phyloP scores from a whole-genome alignment of 441 rosid genomes.

The Brassica balearica region DNA sequence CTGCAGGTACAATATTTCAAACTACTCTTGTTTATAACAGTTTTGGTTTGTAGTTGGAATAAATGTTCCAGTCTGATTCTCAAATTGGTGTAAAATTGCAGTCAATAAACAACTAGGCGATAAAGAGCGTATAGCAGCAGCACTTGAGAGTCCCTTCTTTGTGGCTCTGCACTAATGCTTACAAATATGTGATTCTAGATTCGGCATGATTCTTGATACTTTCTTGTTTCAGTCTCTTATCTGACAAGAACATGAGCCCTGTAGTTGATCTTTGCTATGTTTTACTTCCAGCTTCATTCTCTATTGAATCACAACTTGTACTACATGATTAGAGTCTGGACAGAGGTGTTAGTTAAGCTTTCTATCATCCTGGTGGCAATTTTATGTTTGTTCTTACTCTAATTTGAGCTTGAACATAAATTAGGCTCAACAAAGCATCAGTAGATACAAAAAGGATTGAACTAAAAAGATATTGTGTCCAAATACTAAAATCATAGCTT shows the following conservation, averaged over 20 bases:
- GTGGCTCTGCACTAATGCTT: conserved; percentile 73
- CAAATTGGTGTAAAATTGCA: conserved; percentile 29
- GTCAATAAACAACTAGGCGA: conserved; percentile 78
- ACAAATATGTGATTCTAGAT: background rate
- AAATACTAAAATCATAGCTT: background rate
- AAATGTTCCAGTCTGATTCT: background rate
- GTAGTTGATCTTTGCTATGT: background rate
- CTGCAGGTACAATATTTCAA: background rate
- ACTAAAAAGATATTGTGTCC: background rate
- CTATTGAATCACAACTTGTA: background rate
- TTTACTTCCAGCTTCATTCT: background rate
- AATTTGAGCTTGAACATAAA: background rate
- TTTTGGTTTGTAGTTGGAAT: background rate
- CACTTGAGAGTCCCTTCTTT: conserved; percentile 75
- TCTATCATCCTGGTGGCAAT: background rate
- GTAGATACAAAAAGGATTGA: background rate
- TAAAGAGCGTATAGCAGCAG: conserved; percentile 85
- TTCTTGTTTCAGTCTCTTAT: conserved; percentile 4
- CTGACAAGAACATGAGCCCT: background rate
- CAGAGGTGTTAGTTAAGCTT: conserved; percentile 4
- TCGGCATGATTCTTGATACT: background rate
- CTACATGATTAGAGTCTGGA: no score
- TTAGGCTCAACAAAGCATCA: background rate
- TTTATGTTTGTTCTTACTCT: background rate
- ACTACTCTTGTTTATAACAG: background rate